Conservation (phyloP, 31 red algal species). For the Endocladia muricata region DNA sequence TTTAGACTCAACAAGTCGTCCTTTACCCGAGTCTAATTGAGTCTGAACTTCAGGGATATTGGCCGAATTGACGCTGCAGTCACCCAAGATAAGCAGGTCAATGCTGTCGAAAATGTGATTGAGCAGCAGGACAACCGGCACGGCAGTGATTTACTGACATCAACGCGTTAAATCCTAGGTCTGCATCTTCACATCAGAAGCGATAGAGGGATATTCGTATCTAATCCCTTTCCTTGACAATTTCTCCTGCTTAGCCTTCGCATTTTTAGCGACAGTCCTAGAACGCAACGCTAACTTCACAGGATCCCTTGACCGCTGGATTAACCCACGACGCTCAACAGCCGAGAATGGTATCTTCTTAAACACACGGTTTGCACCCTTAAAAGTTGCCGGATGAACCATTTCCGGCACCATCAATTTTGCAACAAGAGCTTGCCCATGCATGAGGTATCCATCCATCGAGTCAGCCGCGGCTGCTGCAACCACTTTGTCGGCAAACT, state of each 20-base stretch:
- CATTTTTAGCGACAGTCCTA: conserved; percentile 11
- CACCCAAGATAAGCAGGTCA: too few relatives aligned
- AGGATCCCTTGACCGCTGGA: conserved; percentile 29
- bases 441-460: conserved; percentile 98
- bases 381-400: conserved; percentile 56
- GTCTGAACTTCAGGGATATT: too few relatives aligned
- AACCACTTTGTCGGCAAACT: conserved; percentile 80
- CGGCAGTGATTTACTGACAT: too few relatives aligned
- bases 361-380: conserved; percentile 39
- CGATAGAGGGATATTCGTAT: conserved; percentile 22
- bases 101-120: too few relatives aligned
- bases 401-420: conserved; percentile 65
- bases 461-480: conserved; percentile 76
- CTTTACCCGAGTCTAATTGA: too few relatives aligned
- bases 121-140: too few relatives aligned
- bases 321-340: conserved; percentile 13
- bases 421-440: conserved; percentile 67
- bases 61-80: too few relatives aligned
- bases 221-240: conserved; percentile 11
- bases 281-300: conserved; percentile 35
- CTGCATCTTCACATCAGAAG: neutral
- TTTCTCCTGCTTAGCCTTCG: neutral
- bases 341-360: conserved; percentile 38
- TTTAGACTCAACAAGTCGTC: too few relatives aligned
- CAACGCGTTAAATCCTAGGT: too few relatives aligned